These are phyloP conservation scores for Croton setiger DNA, from an alignment of 441 rosid genomes.

Conservation along the genomic window DNA sequence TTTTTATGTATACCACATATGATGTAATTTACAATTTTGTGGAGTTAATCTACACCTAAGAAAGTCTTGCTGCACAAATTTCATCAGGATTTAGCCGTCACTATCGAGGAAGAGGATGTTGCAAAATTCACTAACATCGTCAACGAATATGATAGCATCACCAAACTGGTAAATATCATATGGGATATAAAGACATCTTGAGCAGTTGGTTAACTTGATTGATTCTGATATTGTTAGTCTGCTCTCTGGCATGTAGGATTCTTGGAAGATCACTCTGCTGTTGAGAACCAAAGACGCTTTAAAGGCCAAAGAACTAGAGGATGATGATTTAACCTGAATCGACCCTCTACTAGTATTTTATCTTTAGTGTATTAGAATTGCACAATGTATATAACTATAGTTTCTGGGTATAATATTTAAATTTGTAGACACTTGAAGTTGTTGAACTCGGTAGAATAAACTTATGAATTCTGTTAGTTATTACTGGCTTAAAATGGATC, in stretches of 20 bases:
- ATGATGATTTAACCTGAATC: conserved; percentile 64
- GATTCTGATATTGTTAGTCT: not conserved
- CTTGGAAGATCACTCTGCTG: conserved; percentile 83
- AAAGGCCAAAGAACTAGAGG: conserved; percentile 67
- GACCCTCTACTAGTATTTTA: too few relatives aligned
- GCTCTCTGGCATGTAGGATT: conserved; percentile 43
- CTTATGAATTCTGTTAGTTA: too few relatives aligned
- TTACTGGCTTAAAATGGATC: too few relatives aligned
- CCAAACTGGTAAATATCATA: conserved; percentile 55
- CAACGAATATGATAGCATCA: conserved; percentile 84
- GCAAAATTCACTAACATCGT: conserved; percentile 60
- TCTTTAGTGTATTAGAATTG: too few relatives aligned
- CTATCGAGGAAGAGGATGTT: conserved; percentile 81
- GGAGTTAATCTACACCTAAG: too few relatives aligned
- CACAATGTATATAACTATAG: too few relatives aligned
- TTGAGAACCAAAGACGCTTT: conserved; percentile 84
- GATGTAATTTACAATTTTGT: too few relatives aligned
- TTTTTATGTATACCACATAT: too few relatives aligned
- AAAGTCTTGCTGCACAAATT: not conserved
- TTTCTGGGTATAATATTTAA: not conserved
- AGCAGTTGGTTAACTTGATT: not conserved
- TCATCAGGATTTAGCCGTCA: conserved; percentile 63
- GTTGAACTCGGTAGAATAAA: too few relatives aligned
- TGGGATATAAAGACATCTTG: not conserved
- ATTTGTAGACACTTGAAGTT: too few relatives aligned